Conservation (phyloP, 129 eudicot species). For the Dittrichia graveolens region DNA sequence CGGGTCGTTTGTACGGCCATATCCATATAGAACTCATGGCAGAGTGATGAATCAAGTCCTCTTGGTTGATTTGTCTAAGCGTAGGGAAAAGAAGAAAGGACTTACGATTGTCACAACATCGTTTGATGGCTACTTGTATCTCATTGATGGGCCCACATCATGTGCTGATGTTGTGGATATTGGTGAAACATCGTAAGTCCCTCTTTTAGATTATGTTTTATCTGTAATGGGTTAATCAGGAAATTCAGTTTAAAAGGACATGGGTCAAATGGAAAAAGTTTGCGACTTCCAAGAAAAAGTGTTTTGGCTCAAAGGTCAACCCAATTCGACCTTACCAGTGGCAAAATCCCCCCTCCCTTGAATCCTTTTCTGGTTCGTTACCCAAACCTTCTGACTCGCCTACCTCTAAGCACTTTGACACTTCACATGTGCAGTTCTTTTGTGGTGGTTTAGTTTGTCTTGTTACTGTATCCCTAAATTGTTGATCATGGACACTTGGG, state of each 20-base stretch:
- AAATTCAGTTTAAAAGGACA: neutral
- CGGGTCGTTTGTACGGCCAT: slow-evolving; percentile 79
- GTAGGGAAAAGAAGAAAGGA: slow-evolving; percentile 91
- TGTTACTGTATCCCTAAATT: neutral
- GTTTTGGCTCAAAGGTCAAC: neutral
- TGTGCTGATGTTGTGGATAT: slow-evolving; percentile 99
- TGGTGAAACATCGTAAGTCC: slow-evolving; percentile 96
- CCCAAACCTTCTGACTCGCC: neutral
- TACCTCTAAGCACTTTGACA: neutral
- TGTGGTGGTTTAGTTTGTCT: neutral
- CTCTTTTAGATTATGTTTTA: slow-evolving; percentile 7
- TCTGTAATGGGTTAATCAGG: neutral
- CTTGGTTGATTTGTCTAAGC: slow-evolving; percentile 83
- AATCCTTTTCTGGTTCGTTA: neutral
- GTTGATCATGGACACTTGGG: slow-evolving; percentile 15
- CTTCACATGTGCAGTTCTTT: neutral
- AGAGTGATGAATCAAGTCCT: slow-evolving; percentile 95
- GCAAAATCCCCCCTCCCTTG: neutral
- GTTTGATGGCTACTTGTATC: slow-evolving; percentile 95
- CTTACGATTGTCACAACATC: slow-evolving; percentile 86
- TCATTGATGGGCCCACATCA: slow-evolving; percentile 93
- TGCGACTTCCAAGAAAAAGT: neutral
- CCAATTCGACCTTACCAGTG: neutral
- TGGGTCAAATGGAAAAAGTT: neutral
- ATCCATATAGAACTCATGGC: slow-evolving; percentile 99